Percentiles rank a stretch among this genome's conserved stretches.
phyloP scores from a whole-genome alignment of 179 eudicot genomes.

The Pouteria campechiana region DNA sequence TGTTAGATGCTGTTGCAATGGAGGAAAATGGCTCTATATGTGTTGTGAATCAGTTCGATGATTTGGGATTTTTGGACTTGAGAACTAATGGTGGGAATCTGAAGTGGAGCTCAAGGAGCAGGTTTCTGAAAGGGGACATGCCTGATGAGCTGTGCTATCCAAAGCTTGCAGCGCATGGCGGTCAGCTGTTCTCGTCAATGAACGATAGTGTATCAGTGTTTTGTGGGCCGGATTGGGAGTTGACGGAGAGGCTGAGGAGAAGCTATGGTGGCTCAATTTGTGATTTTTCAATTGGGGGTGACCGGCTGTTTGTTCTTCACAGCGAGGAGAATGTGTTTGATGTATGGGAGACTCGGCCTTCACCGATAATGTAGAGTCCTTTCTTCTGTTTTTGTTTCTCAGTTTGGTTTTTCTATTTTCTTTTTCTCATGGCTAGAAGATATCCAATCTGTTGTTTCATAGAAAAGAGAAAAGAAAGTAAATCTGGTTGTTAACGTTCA shows the following conservation, averaged over 20 bases:
- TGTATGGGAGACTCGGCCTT: conserved; percentile 79
- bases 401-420: too few relatives aligned
- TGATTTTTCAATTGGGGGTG: conserved; percentile 85
- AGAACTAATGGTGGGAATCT: conserved; percentile 33
- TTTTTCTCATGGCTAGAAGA: too few relatives aligned
- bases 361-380: conserved; percentile 17
- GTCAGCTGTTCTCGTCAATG: conserved; percentile 77
- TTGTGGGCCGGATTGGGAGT: conserved; percentile 79
- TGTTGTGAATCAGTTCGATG: conserved; percentile 84
- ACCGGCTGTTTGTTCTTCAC: conserved; percentile 77
- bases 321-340: conserved; percentile 87
- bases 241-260: conserved; percentile 61
- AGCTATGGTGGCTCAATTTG: conserved; percentile 75
- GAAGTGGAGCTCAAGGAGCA: conserved; percentile 78
- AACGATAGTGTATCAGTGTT: conserved; percentile 76
- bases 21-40: conserved; percentile 50
- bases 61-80: conserved; percentile 79
- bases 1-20: conserved; percentile 77
- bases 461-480: too few relatives aligned
- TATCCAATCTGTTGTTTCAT: too few relatives aligned
- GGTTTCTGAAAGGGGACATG: conserved; percentile 44
- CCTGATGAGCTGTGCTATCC: conserved; percentile 79
- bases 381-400: too few relatives aligned
- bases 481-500: too few relatives aligned
- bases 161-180: conserved; percentile 56